Percentiles rank a stretch among this genome's conserved stretches.
phyloP scores from a whole-genome alignment of 805 yeast genomes.

The Saturnispora dispora region DNA sequence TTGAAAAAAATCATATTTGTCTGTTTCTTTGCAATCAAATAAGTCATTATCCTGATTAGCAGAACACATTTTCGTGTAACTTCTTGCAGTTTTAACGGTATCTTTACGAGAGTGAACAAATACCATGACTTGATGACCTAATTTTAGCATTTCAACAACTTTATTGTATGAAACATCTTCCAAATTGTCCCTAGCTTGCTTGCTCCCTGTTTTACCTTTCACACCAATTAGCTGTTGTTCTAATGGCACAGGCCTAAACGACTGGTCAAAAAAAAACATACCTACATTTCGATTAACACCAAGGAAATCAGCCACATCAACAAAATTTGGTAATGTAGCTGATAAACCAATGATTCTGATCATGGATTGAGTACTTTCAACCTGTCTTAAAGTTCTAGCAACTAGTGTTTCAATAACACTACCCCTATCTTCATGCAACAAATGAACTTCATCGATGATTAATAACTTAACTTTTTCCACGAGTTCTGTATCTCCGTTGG shows the following conservation, averaged over 20 bases:
- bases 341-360: constrained; percentile 90
- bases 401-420: constrained; percentile 93
- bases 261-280: constrained; percentile 87
- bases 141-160: constrained; percentile 50
- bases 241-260: constrained; percentile 89
- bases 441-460: constrained; percentile 93
- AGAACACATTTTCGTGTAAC: constrained; percentile 60
- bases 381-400: constrained; percentile 90
- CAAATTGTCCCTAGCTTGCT: constrained; percentile 58
- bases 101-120: constrained; percentile 95
- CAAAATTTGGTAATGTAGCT: constrained; percentile 85
- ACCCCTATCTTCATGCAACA: constrained; percentile 95
- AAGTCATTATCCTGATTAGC: constrained; percentile 45
- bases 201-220: constrained; percentile 74
- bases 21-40: constrained; percentile 48
- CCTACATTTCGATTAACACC: constrained; percentile 88
- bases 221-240: constrained; percentile 85
- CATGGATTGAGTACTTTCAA: constrained; percentile 88
- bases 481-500: constrained; percentile 78
- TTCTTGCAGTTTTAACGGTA: constrained; percentile 73
- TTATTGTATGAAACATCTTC: constrained; percentile 74
- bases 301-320: constrained; percentile 90
- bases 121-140: constrained; percentile 88
- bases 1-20: constrained; percentile 35
- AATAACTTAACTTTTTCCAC: constrained; percentile 76